These are phyloP conservation scores for Colletotrichum karsti DNA, from an alignment of 2,329 filamentous ascomycete species.

Conservation along the genomic window DNA sequence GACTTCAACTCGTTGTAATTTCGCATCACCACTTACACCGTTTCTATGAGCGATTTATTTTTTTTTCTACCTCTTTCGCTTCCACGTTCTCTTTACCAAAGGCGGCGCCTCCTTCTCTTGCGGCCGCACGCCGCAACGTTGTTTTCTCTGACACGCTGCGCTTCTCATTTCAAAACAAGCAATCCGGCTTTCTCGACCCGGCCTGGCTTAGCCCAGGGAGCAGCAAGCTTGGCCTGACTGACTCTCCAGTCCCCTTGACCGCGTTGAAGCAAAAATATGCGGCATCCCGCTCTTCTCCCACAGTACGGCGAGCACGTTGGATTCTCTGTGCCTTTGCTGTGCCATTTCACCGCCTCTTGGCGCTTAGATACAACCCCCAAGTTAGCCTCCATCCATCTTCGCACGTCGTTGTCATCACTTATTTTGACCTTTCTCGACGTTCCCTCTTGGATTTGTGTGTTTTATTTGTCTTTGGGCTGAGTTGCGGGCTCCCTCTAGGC, in stretches of 20 bases:
- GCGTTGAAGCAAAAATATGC: not conserved
- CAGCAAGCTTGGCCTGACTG: not conserved
- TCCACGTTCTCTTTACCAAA: not conserved
- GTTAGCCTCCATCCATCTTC: conserved; percentile 22
- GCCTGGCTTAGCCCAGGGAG: conserved; percentile 13
- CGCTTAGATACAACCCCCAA: conserved; percentile 12
- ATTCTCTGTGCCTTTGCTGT: conserved; percentile 13
- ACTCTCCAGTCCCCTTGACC: not conserved
- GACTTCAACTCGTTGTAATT: conserved; percentile 28
- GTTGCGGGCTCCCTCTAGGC: conserved; percentile 6
- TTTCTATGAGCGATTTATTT: conserved; percentile 30
- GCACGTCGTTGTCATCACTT: conserved; percentile 22
- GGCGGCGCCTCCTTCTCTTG: conserved; percentile 11
- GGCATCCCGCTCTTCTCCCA: conserved; percentile 6
- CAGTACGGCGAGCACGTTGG: conserved; percentile 25
- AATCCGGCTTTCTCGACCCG: conserved; percentile 4
- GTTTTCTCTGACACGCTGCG: conserved; percentile 20
- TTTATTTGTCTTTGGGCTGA: not conserved
- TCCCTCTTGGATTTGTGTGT: no score
- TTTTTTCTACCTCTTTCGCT: not conserved
- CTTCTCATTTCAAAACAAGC: conserved; percentile 20
- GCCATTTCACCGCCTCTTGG: conserved; percentile 15
- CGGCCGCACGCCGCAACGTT: conserved; percentile 22
- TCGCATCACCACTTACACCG: conserved; percentile 1
- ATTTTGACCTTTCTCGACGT: not conserved